Conservation (phyloP, 257 asterid species). For the Solanum lignicaule region DNA sequence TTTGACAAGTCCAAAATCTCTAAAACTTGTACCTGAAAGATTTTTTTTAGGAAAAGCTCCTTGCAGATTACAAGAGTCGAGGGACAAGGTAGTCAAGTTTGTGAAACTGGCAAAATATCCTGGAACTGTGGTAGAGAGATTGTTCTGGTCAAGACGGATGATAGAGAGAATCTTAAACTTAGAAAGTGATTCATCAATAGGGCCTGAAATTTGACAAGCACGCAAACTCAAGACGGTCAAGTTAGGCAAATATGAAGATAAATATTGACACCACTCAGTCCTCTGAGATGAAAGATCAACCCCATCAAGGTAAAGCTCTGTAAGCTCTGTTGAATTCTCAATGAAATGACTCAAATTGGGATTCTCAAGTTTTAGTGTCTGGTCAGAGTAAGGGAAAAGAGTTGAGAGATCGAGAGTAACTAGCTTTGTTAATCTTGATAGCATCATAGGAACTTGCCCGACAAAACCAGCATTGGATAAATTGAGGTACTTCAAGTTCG, state of each 20-base stretch:
- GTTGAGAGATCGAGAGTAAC: too few relatives aligned
- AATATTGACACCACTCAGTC: conserved; percentile 20
- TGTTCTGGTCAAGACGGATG: background rate
- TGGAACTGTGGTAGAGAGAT: conserved; percentile 21
- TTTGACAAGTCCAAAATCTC: background rate
- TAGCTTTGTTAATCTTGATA: too few relatives aligned
- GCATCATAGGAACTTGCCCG: too few relatives aligned
- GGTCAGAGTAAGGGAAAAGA: too few relatives aligned
- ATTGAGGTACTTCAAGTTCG: too few relatives aligned
- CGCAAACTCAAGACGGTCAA: conserved; percentile 36
- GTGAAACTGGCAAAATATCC: conserved; percentile 15
- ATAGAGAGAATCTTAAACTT: conserved; percentile 27
- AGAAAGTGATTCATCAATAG: background rate
- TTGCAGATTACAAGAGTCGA: conserved; percentile 19
- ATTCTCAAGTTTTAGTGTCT: too few relatives aligned
- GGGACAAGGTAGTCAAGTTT: conserved; percentile 23
- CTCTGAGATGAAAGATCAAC: conserved; percentile 28
- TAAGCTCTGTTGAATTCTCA: too few relatives aligned
- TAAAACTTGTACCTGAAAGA: conserved; percentile 22
- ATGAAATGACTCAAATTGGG: too few relatives aligned
- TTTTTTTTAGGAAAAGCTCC: conserved; percentile 23
- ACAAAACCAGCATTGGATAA: too few relatives aligned
- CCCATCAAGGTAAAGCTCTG: background rate
- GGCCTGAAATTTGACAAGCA: conserved; percentile 33
- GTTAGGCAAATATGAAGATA: conserved; percentile 29